Conservation (phyloP, 352 stramenopile genomes). For the Halophytophthora polymorphica region DNA sequence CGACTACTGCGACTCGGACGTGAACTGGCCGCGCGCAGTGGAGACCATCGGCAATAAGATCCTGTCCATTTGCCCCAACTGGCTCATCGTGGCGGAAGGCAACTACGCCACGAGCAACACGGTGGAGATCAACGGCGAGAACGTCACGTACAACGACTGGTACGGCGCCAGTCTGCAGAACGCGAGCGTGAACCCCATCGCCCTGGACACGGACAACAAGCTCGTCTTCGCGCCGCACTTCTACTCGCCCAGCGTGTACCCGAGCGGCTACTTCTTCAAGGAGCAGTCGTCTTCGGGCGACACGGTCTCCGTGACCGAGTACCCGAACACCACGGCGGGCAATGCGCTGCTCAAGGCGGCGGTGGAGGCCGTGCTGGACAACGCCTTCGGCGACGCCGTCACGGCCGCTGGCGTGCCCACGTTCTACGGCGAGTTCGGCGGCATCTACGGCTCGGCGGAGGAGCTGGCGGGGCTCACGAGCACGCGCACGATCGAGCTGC, state of each 20-base stretch:
- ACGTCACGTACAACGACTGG: conserved; percentile 79
- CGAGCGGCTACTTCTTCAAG: conserved; percentile 70
- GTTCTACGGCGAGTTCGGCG: conserved; percentile 80
- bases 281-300: conserved; percentile 40
- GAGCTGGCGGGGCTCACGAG: conserved; percentile 54
- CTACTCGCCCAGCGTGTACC: conserved; percentile 79
- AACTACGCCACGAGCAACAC: conserved; percentile 44
- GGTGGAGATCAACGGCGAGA: conserved; percentile 49
- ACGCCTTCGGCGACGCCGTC: conserved; percentile 60
- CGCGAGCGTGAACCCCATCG: conserved; percentile 63
- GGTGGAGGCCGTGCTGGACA: conserved; percentile 59
- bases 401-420: conserved; percentile 47
- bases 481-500: conserved; percentile 65
- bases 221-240: conserved; percentile 81
- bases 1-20: conserved; percentile 39
- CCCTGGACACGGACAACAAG: conserved; percentile 56
- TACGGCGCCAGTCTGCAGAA: conserved; percentile 83
- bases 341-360: conserved; percentile 53
- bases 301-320: conserved; percentile 52
- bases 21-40: conserved; percentile 75
- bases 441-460: conserved; percentile 70
- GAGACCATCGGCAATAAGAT: conserved; percentile 64
- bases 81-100: conserved; percentile 73
- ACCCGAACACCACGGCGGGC: conserved; percentile 55
- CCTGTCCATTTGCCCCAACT: conserved; percentile 67